These are phyloP conservation scores for Byssothecium circinans DNA, from an alignment of 2,329 filamentous ascomycete species.

Conservation along the genomic window DNA sequence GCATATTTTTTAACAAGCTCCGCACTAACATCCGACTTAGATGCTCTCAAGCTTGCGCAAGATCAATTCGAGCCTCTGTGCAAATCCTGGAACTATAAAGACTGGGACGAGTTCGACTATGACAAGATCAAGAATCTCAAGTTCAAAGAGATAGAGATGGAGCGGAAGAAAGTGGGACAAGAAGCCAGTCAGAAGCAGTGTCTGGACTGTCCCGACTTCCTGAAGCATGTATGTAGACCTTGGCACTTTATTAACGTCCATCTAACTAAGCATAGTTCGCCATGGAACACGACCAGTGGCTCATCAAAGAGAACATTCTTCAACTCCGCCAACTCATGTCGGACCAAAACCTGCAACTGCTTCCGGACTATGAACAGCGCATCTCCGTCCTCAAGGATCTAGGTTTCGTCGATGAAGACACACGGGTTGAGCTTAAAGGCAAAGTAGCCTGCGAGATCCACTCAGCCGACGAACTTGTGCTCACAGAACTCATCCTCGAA, in stretches of 20 bases:
- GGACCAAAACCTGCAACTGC: slow-evolving; percentile 90
- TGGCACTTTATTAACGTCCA: neutral
- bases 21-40: slow-evolving; percentile 40
- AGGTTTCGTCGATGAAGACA: slow-evolving; percentile 84
- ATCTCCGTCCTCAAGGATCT: slow-evolving; percentile 90
- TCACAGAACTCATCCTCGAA: slow-evolving; percentile 94
- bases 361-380: slow-evolving; percentile 95
- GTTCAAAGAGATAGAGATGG: slow-evolving; percentile 76
- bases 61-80: slow-evolving; percentile 70
- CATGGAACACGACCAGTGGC: slow-evolving; percentile 96
- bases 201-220: slow-evolving; percentile 72
- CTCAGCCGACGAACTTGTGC: slow-evolving; percentile 91
- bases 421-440: slow-evolving; percentile 91
- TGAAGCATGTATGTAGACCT: slow-evolving; percentile 76
- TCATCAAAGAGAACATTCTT: slow-evolving; percentile 90
- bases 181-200: slow-evolving; percentile 67
- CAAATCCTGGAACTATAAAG: slow-evolving; percentile 69
- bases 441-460: slow-evolving; percentile 99
- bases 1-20: slow-evolving; percentile 18
- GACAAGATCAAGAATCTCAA: slow-evolving; percentile 78
- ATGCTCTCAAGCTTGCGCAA: slow-evolving; percentile 60
- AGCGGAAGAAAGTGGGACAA: slow-evolving; percentile 65
- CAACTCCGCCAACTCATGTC: slow-evolving; percentile 87
- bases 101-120: slow-evolving; percentile 86
- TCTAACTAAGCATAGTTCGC: slow-evolving; percentile 65